Evolutionary conservation across 768 basidiomycete species (phyloP), one percentile per base, ranked within the genome.

Genomic region (Epithele typhae): DNA sequence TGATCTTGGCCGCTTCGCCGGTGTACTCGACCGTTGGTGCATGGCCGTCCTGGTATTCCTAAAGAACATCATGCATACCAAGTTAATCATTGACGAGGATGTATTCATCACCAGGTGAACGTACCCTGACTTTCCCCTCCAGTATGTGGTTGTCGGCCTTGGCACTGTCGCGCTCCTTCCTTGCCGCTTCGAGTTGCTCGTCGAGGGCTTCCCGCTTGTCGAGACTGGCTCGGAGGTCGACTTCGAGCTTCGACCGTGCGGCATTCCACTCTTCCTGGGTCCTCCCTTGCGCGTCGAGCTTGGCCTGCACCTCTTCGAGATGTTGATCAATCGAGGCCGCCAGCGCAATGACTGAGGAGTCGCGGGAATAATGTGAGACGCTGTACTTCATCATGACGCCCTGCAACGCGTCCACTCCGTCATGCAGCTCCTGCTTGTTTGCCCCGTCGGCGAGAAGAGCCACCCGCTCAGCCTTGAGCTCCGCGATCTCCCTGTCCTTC

Each of bases 351-450:
- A 68, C 45, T 3, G 66, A 52, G 8, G 50, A 39, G 12, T 63
- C 62, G 10, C 59, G 55, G 6, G 64, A 59, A 37, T 70, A 75
- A 18, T 80, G 63, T n/a, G 73, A 71, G 53, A 89, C 72, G 14
- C 71, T 72, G 57, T 85, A 77, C 27, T 70, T 69, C 53, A 76
- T 75, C 48, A 84, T 71, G 52, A 90, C 64, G 4, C 50, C 59
- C 40, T 72, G 73, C 25, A 89, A 57, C 12, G 71, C 64, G 4
- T 68, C 68, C 9, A 75, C 59, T 8, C 76, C 75, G 2, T 70
- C 66, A 38, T 79, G 76, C 19, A 87, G 61, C 54, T 87, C 49
- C 17, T 48, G 48, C 41, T 57, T 53, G 45, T 49, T 57, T n/a
- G 50, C 49, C 15, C 49, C 52, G 10, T 54, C 53, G 37, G 76